A percentile compares a stretch with the other conserved stretches of the same genome.
Evolutionary conservation across 805 yeast genomes (phyloP).

Genomic region (Candida chauliodis): DNA sequence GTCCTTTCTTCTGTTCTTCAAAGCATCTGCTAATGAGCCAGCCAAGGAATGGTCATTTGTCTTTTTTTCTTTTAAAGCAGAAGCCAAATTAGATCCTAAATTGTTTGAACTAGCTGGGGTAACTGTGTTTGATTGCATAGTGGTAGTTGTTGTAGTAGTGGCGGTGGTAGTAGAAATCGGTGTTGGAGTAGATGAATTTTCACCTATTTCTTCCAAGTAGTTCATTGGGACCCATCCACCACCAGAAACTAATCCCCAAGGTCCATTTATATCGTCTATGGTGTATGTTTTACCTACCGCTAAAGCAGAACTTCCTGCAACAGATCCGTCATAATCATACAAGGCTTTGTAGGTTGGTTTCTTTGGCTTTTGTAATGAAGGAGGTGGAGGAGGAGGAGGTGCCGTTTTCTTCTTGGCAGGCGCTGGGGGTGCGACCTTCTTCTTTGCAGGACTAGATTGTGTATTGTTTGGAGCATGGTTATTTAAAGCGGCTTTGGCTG

Average conservation of each 20-base stretch:
- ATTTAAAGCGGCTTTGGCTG: slow-evolving; percentile 10
- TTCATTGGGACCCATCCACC: slow-evolving; percentile 99
- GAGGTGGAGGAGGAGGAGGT: slow-evolving; percentile 65
- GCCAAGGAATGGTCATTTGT: slow-evolving; percentile 62
- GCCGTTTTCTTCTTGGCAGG: slow-evolving; percentile 30
- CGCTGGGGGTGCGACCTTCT: slow-evolving; percentile 64
- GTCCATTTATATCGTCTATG: slow-evolving; percentile 74
- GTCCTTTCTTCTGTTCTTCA: slow-evolving; percentile 66
- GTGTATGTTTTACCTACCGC: slow-evolving; percentile 72
- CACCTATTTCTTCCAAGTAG: slow-evolving; percentile 54
- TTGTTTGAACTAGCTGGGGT: slow-evolving; percentile 4
- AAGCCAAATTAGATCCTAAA: slow-evolving; percentile 59
- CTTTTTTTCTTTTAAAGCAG: slow-evolving; percentile 62
- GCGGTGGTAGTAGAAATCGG: slow-evolving; percentile 15
- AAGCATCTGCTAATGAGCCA: slow-evolving; percentile 86
- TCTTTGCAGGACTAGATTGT: slow-evolving; percentile 18
- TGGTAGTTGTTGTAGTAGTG: slow-evolving; percentile 12
- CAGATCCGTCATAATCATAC: slow-evolving; percentile 86
- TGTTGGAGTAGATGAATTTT: slow-evolving; percentile 35
- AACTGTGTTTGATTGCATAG: slow-evolving; percentile 10
- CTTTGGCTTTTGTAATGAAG: slow-evolving; percentile 51
- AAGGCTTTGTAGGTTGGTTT: slow-evolving; percentile 81
- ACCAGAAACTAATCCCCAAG: slow-evolving; percentile 90
- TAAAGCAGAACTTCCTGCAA: slow-evolving; percentile 76
- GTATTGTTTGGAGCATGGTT: slow-evolving; percentile 11